Evolutionary conservation across 1,139 yeast genomes (phyloP), one percentile per base, ranked within the genome.

Genomic region (Yamadazyma diddensiae): DNA sequence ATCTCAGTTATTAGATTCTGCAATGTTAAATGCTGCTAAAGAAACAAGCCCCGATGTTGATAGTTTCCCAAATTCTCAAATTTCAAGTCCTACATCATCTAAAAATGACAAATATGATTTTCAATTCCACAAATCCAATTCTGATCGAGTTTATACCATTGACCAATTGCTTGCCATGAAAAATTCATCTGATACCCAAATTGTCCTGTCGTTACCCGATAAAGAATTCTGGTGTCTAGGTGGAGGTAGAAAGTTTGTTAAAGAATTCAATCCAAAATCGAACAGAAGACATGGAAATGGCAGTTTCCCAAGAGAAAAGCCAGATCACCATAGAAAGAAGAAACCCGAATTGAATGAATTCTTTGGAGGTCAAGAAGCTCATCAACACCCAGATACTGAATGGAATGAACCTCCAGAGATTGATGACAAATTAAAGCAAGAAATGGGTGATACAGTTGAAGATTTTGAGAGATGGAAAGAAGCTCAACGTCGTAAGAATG

Each of bases 391-490:
- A n/a, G 63, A 62, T 6, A 77, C 79, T 0, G 79, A 71, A 35
- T 77, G 82, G 82, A 69, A 71, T 45, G 35, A 24, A 19, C 49
- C 66, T 7, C 65, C 55, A 2, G 64, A 60, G 14, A 33, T 55
- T 45, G 39, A 50, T 47, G 45, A 70, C 54, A 50, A 35, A 56
- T 31, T 31, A 53, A 64, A 35, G 57, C 70, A 55, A 28, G 62
- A 61, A 34, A 69, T 72, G 62, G 79, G 79, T 12, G 77, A 73
- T 39, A 71, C 84, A 2, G 81, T 78, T 14, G 79, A 77, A 34
- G 92, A 82, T 47, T 82, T 82, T 49, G 88, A 81, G 51, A 66
- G 69, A 43, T 80, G 88, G 86, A 81, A 79, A 28, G 46, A 44
- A 30, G 34, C 47, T 14, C 49, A 45, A 34, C 46, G 54, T 64